Percentiles rank a stretch among this genome's conserved stretches.
These are phyloP conservation scores for Viola odorata DNA, from an alignment of 345 rosid genomes.

Conservation along the genomic window DNA sequence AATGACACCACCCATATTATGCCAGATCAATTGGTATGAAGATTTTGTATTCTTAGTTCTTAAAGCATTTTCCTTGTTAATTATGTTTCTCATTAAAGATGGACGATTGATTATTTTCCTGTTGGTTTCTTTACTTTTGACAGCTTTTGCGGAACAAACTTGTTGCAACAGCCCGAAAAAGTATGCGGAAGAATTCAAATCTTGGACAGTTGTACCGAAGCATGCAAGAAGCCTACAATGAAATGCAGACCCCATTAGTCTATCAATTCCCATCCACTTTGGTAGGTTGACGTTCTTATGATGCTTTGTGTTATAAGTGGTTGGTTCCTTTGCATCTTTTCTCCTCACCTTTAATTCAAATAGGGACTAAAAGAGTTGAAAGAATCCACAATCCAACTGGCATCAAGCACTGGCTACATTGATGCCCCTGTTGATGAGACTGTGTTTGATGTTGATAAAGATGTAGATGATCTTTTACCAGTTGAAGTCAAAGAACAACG, in stretches of 20 bases:
- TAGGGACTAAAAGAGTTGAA: constrained; percentile 86
- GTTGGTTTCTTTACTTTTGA: constrained; percentile 14
- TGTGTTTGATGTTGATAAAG: constrained; percentile 79
- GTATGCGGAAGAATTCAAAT: constrained; percentile 67
- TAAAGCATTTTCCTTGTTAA: too few relatives aligned
- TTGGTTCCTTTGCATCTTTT: constrained; percentile 7
- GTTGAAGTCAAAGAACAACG: constrained; percentile 95
- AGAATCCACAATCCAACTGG: constrained; percentile 74
- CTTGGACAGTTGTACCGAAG: constrained; percentile 72
- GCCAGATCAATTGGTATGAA: too few relatives aligned
- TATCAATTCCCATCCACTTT: constrained; percentile 51
- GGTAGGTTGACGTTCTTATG: constrained; percentile 27
- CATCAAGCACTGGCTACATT: constrained; percentile 68
- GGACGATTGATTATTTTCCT: neutral
- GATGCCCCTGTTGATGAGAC: constrained; percentile 82
- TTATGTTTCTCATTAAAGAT: too few relatives aligned
- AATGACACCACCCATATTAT: too few relatives aligned
- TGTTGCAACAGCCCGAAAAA: constrained; percentile 54
- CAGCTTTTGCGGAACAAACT: constrained; percentile 85
- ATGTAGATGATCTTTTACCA: constrained; percentile 77
- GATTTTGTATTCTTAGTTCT: too few relatives aligned
- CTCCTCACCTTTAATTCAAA: constrained; percentile 17
- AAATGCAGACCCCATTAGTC: constrained; percentile 85
- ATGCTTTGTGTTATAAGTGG: constrained; percentile 1
- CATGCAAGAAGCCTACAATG: constrained; percentile 75